phyloP scores from a whole-genome alignment of 345 rosid species.

The Hirschfeldia incana region DNA sequence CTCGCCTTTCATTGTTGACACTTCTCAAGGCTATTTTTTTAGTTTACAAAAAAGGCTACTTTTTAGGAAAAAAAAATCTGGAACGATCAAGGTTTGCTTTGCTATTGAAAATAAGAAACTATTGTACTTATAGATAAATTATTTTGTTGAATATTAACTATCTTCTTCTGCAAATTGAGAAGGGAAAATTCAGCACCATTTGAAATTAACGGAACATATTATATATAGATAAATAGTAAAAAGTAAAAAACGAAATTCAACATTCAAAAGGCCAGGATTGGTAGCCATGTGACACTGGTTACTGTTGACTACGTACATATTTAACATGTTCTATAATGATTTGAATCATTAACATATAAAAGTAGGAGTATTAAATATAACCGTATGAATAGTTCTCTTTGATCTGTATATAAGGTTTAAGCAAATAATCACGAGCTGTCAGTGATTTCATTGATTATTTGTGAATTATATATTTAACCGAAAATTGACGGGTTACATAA shows the following conservation, averaged over 20 bases:
- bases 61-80: background rate
- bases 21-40: conserved; percentile 22
- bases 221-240: background rate
- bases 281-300: conserved; percentile 30
- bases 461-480: background rate
- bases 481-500: background rate
- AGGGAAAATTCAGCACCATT: background rate
- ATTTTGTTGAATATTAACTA: background rate
- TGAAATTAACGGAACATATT: background rate
- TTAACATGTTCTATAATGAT: conserved; percentile 31
- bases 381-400: background rate
- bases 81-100: conserved; percentile 6
- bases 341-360: conserved; percentile 7
- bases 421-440: conserved; percentile 8
- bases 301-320: conserved; percentile 22
- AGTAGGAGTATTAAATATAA: background rate
- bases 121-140: background rate
- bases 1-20: conserved; percentile 26
- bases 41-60: background rate
- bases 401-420: background rate
- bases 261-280: conserved; percentile 13
- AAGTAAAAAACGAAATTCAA: background rate
- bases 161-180: background rate
- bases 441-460: background rate
- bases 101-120: conserved; percentile 7